These are phyloP conservation scores for Chalciporus pseudorubinellus DNA, from an alignment of 768 basidiomycete genomes.

Conservation along the genomic window DNA sequence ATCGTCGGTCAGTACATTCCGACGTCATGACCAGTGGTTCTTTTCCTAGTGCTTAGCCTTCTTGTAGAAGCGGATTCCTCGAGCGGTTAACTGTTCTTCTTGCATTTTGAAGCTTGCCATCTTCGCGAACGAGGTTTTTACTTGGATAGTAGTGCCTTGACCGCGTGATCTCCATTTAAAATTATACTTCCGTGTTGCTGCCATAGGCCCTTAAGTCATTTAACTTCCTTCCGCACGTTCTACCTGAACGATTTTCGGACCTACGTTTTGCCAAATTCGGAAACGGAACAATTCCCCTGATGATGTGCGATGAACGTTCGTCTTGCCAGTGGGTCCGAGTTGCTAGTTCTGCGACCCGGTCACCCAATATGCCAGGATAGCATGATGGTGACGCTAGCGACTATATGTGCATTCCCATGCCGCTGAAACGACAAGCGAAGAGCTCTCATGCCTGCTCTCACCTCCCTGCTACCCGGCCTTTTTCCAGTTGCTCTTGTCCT, in stretches of 20 bases:
- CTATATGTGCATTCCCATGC: not conserved
- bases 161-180: not conserved
- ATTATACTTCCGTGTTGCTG: not conserved
- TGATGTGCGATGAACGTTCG: constrained; percentile 29
- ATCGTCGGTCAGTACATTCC: no score
- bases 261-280: constrained; percentile 19
- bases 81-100: no score
- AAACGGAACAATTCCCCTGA: not conserved
- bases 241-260: not conserved
- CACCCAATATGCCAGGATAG: constrained; percentile 13
- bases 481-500: constrained; percentile 11
- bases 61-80: no score
- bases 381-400: not conserved
- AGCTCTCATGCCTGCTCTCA: constrained; percentile 15
- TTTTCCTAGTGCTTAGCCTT: no score
- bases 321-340: constrained; percentile 15
- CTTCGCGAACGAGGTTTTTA: no score
- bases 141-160: no score
- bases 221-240: constrained; percentile 21
- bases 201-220: no score
- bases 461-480: constrained; percentile 8
- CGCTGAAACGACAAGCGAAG: not conserved
- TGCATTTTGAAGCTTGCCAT: no score
- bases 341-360: no score
- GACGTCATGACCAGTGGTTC: no score